A percentile compares a stretch with the other conserved stretches of the same genome.
Evolutionary conservation across 805 yeast species (phyloP).

Genomic region (Schizosaccharomyces japonicus): DNA sequence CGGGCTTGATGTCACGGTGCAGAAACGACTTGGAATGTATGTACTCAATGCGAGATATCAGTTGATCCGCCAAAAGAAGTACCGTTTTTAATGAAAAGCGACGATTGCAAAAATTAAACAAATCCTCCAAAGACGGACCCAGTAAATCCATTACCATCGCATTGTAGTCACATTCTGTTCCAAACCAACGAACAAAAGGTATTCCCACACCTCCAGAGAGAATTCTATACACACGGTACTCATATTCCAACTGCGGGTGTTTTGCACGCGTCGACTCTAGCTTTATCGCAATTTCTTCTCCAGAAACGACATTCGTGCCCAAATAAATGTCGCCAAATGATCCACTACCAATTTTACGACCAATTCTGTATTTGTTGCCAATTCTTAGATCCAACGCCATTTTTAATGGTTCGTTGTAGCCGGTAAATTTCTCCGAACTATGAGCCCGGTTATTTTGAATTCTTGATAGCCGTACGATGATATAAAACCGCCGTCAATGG

Average conservation of each 20-base stretch:
- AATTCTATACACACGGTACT: slow-evolving; percentile 84
- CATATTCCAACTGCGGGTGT: slow-evolving; percentile 92
- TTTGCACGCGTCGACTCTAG: slow-evolving; percentile 71
- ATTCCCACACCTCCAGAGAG: slow-evolving; percentile 91
- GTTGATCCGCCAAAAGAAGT: slow-evolving; percentile 74
- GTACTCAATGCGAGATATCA: slow-evolving; percentile 77
- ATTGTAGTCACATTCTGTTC: slow-evolving; percentile 85
- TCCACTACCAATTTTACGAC: slow-evolving; percentile 89
- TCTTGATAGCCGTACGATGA: too few species aligned
- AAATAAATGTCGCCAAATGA: slow-evolving; percentile 86
- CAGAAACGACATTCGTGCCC: slow-evolving; percentile 78
- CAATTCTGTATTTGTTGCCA: slow-evolving; percentile 81
- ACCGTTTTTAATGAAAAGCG: slow-evolving; percentile 86
- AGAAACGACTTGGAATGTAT: slow-evolving; percentile 85
- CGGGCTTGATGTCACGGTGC: slow-evolving; percentile 67
- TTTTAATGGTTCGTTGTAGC: too few species aligned
- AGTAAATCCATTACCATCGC: slow-evolving; percentile 90
- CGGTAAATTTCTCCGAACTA: too few species aligned
- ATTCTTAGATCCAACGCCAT: slow-evolving; percentile 6
- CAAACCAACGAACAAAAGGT: slow-evolving; percentile 91
- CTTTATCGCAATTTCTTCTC: slow-evolving; percentile 94
- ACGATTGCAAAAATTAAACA: slow-evolving; percentile 86
- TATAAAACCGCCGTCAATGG: too few species aligned
- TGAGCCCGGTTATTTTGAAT: too few species aligned
- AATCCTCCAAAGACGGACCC: slow-evolving; percentile 87